These are phyloP conservation scores for Blastomyces parvus DNA, from an alignment of 2,329 filamentous ascomycete species.

Conservation along the genomic window DNA sequence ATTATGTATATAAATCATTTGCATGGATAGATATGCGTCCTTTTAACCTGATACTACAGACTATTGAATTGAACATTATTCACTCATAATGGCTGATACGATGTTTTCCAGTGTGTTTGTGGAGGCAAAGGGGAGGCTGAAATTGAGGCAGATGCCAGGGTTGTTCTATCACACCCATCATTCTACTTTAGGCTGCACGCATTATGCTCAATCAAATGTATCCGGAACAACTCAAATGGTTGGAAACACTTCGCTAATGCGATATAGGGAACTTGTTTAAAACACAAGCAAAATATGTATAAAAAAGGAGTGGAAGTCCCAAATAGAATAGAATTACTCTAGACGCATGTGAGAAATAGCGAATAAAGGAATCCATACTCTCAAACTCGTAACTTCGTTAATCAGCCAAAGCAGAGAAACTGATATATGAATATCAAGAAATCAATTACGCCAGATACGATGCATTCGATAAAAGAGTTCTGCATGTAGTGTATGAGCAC, in stretches of 20 bases:
- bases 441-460: background rate
- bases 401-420: background rate
- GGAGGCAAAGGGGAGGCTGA: too few species aligned
- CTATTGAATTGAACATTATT: background rate
- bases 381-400: background rate
- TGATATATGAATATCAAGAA: background rate
- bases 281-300: background rate
- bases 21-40: background rate
- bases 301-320: too few species aligned
- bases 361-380: background rate
- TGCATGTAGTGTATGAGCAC: background rate
- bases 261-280: background rate
- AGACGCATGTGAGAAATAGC: background rate
- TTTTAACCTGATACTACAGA: background rate
- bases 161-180: background rate
- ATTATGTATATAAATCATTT: conserved; percentile 4
- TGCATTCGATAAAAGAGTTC: background rate
- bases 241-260: background rate
- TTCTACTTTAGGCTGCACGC: background rate
- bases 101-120: background rate
- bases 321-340: background rate
- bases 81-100: background rate
- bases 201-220: background rate
- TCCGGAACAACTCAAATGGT: background rate
- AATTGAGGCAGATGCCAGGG: background rate